phyloP scores from a whole-genome alignment of 768 basidiomycete genomes.

The Ramaria sp. region DNA sequence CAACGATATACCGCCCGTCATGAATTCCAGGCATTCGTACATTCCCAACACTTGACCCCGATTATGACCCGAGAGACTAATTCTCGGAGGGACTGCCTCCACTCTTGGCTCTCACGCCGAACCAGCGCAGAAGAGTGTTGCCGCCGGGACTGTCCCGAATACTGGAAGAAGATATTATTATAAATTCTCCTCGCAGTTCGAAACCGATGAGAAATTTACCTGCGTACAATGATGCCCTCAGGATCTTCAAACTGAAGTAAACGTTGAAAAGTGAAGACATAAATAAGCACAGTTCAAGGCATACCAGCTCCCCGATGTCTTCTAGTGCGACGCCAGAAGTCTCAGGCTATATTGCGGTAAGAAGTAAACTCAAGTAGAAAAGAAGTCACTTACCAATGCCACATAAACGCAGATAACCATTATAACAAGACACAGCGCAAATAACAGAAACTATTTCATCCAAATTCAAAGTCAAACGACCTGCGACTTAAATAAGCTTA shows the following conservation, averaged over 20 bases:
- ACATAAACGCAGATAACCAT: slow-evolving; percentile 6
- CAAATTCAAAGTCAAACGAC: neutral
- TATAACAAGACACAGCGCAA: slow-evolving; percentile 1
- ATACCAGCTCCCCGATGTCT: neutral
- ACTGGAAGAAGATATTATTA: neutral
- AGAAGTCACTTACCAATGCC: neutral
- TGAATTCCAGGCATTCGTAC: no score
- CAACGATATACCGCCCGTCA: no score
- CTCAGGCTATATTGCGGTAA: neutral
- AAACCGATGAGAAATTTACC: neutral
- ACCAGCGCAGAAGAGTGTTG: neutral
- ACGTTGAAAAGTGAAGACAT: neutral
- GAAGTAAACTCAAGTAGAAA: neutral
- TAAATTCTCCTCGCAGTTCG: neutral
- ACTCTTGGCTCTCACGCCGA: neutral
- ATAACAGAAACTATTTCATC: slow-evolving; percentile 2
- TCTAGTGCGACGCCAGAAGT: slow-evolving; percentile 5
- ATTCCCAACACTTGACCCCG: no score
- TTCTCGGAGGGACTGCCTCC: no score
- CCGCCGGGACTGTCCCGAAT: slow-evolving; percentile 5
- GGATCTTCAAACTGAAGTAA: slow-evolving; percentile 1
- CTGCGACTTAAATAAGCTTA: neutral
- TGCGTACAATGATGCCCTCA: neutral
- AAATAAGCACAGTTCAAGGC: neutral
- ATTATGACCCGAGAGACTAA: no score